phyloP scores from a whole-genome alignment of 768 basidiomycete genomes.

The Hirschioporus abietinus region DNA sequence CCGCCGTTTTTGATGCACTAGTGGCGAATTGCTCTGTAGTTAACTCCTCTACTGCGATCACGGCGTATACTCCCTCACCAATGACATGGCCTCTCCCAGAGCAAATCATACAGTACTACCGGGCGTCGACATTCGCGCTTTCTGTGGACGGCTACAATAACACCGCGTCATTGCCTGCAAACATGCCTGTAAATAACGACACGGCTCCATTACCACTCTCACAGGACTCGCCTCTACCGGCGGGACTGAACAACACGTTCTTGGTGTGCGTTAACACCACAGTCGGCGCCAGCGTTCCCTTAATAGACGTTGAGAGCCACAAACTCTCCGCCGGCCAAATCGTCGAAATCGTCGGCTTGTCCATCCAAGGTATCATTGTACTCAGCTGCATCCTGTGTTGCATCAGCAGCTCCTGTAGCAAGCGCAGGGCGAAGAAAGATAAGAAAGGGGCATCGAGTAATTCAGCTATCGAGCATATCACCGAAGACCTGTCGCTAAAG shows the following conservation, averaged over 20 bases:
- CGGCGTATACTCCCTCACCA: constrained; percentile 25
- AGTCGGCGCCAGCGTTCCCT: constrained; percentile 10
- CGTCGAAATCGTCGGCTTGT: neutral
- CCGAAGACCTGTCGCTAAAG: neutral
- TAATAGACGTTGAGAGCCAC: constrained; percentile 7
- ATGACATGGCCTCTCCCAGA: constrained; percentile 37
- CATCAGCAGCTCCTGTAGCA: neutral
- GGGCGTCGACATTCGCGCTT: constrained; percentile 56
- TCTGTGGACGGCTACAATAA: constrained; percentile 66
- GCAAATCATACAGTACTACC: constrained; percentile 50
- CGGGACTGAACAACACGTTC: constrained; percentile 10
- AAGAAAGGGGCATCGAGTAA: neutral
- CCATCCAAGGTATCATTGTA: neutral
- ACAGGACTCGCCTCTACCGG: constrained; percentile 10
- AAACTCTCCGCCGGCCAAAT: constrained; percentile 1
- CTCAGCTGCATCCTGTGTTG: neutral
- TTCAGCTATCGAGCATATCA: neutral
- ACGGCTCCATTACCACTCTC: constrained; percentile 8
- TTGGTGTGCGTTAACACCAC: constrained; percentile 14
- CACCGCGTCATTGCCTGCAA: constrained; percentile 38
- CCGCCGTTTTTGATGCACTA: constrained; percentile 39
- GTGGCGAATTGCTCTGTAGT: constrained; percentile 34
- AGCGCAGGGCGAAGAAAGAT: neutral
- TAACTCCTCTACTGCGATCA: constrained; percentile 20
- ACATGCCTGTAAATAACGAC: constrained; percentile 27